A percentile compares a stretch with the other conserved stretches of the same genome.
Evolutionary conservation across 164 flowering plant species (phyloP).

Genomic region (Protea cynaroides): DNA sequence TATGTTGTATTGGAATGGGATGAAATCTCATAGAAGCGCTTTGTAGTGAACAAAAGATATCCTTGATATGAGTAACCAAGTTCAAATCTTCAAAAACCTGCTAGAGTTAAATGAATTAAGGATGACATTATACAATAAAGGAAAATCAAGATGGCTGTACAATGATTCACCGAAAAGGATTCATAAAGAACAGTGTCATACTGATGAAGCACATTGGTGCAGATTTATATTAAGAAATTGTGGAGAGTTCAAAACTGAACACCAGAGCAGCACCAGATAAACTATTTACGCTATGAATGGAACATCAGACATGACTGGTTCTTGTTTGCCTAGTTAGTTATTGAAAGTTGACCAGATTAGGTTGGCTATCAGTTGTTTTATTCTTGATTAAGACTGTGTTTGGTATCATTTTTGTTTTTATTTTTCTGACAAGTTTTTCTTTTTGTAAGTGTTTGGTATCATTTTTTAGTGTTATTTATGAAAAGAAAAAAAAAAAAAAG

Average conservation of each 20-base stretch:
- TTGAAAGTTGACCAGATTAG: not conserved
- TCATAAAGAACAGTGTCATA: not conserved
- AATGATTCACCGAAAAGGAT: not conserved
- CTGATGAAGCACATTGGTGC: not conserved
- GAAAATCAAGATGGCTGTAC: not conserved
- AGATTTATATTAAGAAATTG: not conserved
- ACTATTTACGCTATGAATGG: no score
- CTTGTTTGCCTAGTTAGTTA: no score
- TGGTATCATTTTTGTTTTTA: no score
- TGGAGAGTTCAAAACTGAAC: not conserved
- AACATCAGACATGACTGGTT: no score
- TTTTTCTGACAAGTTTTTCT: no score
- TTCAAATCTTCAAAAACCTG: slow-evolving; percentile 59
- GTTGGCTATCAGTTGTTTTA: not conserved
- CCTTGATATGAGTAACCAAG: slow-evolving; percentile 43
- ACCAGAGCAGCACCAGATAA: not conserved
- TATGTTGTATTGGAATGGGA: slow-evolving; percentile 19
- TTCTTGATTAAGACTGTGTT: no score
- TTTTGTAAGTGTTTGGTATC: no score
- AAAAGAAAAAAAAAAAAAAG: no score
- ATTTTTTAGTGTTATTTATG: no score
- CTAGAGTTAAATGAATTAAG: not conserved
- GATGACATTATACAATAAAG: not conserved
- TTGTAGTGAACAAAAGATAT: slow-evolving; percentile 39
- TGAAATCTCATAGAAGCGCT: slow-evolving; percentile 28